These are phyloP conservation scores for Boeremia lycopersici DNA, from an alignment of 2,329 filamentous ascomycete genomes.

Conservation along the genomic window DNA sequence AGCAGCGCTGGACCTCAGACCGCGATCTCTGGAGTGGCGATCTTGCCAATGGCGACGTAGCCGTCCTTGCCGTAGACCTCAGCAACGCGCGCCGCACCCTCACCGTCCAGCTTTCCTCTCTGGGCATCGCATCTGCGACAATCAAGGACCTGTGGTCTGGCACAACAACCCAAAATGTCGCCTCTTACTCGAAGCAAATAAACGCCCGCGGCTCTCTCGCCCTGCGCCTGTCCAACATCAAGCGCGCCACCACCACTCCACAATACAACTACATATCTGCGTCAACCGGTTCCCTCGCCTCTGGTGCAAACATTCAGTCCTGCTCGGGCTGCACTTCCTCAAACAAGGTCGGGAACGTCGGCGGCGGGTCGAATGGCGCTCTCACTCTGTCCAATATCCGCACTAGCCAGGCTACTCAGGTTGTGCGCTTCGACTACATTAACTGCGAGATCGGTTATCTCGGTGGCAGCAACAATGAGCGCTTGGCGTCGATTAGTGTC, in stretches of 20 bases:
- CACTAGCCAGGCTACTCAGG: constrained; percentile 22
- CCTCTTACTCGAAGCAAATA: constrained; percentile 25
- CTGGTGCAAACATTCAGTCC: constrained; percentile 20
- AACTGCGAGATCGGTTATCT: constrained; percentile 26
- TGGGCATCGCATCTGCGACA: constrained; percentile 22
- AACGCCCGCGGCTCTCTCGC: constrained; percentile 24
- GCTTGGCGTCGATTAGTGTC: constrained; percentile 24
- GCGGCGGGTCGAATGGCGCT: constrained; percentile 20
- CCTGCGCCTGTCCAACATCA: constrained; percentile 26
- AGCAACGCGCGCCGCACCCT: constrained; percentile 24
- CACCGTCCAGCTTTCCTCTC: constrained; percentile 18
- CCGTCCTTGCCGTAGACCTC: constrained; percentile 25
- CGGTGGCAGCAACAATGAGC: constrained; percentile 26
- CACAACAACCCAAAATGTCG: constrained; percentile 10
- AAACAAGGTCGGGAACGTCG: constrained; percentile 27
- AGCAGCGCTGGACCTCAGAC: constrained; percentile 26
- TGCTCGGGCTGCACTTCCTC: constrained; percentile 25
- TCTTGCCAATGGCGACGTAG: constrained; percentile 27
- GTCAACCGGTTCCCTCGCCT: constrained; percentile 22
- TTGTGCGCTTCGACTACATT: constrained; percentile 25
- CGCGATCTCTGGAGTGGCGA: constrained; percentile 28
- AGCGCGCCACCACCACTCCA: constrained; percentile 13
- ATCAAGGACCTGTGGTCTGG: constrained; percentile 28
- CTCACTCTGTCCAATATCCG: constrained; percentile 27
- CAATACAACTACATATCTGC: constrained; percentile 24